Conservation (phyloP, 139 green algal genomes). For the Picocystis salinarum region DNA sequence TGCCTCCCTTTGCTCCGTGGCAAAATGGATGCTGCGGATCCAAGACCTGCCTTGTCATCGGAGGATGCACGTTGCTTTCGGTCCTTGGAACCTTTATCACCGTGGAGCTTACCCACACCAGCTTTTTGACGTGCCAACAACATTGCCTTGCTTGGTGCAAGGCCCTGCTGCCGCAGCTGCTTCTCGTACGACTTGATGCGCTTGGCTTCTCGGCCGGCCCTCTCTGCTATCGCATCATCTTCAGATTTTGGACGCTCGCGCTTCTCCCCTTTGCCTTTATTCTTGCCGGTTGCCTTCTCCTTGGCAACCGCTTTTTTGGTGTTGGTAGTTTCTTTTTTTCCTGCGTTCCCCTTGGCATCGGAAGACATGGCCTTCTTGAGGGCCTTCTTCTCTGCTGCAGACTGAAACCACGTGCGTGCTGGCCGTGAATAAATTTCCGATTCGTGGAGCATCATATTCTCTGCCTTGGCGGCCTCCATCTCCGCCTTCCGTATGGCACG, state of each 20-base stretch:
- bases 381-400: conserved; percentile 34
- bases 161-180: conserved; percentile 33
- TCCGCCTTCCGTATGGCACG: conserved; percentile 40
- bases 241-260: not conserved
- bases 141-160: conserved; percentile 28
- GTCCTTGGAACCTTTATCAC: conserved; percentile 3
- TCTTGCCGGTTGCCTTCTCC: conserved; percentile 10
- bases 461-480: conserved; percentile 77
- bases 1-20: conserved; percentile 38
- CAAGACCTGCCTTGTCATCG: conserved; percentile 5
- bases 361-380: conserved; percentile 5
- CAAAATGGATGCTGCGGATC: conserved; percentile 27
- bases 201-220: conserved; percentile 12
- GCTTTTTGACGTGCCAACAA: conserved; percentile 31
- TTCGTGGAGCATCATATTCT: conserved; percentile 83
- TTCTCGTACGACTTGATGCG: conserved; percentile 28
- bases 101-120: conserved; percentile 6
- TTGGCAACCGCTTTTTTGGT: not conserved
- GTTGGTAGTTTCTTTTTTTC: not conserved
- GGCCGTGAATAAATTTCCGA: conserved; percentile 74
- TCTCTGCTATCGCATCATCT: conserved; percentile 10
- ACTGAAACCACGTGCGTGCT: conserved; percentile 83
- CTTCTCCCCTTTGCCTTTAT: conserved; percentile 7
- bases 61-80: not conserved
- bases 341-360: not conserved